A percentile compares a stretch with the other conserved stretches of the same genome.
phyloP scores from a whole-genome alignment of 176 grass and related monocot species.

The Carex littledalei region DNA sequence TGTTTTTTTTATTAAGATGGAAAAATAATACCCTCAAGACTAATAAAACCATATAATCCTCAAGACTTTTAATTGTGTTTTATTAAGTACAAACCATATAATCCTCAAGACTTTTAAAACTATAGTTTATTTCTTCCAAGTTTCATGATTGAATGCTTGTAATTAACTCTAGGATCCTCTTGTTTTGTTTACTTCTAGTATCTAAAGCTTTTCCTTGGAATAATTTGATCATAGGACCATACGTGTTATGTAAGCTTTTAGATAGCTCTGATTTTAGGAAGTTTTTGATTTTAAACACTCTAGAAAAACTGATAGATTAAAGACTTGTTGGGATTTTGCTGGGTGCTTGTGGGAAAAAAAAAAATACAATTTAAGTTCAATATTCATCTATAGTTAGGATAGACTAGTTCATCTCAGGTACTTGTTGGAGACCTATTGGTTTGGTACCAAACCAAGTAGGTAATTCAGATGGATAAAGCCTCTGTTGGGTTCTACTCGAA shows the following conservation, averaged over 20 bases:
- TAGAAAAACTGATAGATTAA: not conserved
- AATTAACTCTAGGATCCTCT: not conserved
- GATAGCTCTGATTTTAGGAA: not conserved
- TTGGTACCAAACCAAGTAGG: not conserved
- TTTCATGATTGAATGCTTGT: not conserved
- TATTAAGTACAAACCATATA: no score
- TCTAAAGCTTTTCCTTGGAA: not conserved
- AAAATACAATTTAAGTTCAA: no score
- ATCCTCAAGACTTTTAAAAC: no score
- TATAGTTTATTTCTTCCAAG: no score
- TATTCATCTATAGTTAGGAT: no score
- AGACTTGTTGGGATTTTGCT: not conserved
- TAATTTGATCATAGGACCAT: not conserved
- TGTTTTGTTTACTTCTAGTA: not conserved
- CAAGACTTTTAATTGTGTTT: no score
- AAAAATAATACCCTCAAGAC: not conserved
- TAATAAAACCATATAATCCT: no score
- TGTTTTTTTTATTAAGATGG: not conserved
- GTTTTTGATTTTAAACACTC: not conserved
- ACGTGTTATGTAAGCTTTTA: not conserved
- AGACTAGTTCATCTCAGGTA: no score
- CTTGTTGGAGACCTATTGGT: not conserved
- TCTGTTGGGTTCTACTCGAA: not conserved
- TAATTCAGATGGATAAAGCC: not conserved
- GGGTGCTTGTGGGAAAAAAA: no score